Evolutionary conservation across 2,329 filamentous ascomycete species (phyloP).

Genomic region (Alternaria hordeiaustralica): DNA sequence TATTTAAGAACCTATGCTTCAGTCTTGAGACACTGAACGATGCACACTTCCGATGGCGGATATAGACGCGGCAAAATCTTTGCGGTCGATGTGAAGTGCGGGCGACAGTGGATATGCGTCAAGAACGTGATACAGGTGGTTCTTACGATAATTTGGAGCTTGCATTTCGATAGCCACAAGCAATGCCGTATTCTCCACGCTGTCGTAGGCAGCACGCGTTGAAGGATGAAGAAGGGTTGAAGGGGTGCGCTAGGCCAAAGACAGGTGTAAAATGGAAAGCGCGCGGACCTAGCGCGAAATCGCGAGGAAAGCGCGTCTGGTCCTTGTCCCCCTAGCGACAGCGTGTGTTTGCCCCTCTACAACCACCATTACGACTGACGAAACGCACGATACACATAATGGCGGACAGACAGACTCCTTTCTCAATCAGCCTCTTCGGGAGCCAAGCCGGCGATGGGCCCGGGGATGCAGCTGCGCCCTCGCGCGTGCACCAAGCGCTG

Average conservation of each 20-base stretch:
- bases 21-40: not conserved
- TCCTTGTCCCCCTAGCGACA: slow-evolving; percentile 29
- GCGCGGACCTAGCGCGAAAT: slow-evolving; percentile 16
- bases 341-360: slow-evolving; percentile 21
- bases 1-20: not conserved
- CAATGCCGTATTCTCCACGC: not conserved
- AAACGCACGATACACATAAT: slow-evolving; percentile 24
- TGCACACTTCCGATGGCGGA: not conserved
- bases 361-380: slow-evolving; percentile 20
- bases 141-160: not conserved
- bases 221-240: not conserved
- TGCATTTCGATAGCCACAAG: too few species aligned
- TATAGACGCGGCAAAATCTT: not conserved
- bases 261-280: slow-evolving; percentile 15
- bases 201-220: not conserved
- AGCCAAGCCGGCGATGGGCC: slow-evolving; percentile 46
- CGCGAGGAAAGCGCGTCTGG: slow-evolving; percentile 20
- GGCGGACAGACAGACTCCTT: slow-evolving; percentile 81
- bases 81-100: not conserved
- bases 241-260: slow-evolving; percentile 8
- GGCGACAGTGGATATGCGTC: not conserved
- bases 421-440: slow-evolving; percentile 80
- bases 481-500: slow-evolving; percentile 73
- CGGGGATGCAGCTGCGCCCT: slow-evolving; percentile 41
- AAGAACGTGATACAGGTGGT: not conserved